Conservation (phyloP, 306 rosid genomes). For the Dicorynia guianensis region DNA sequence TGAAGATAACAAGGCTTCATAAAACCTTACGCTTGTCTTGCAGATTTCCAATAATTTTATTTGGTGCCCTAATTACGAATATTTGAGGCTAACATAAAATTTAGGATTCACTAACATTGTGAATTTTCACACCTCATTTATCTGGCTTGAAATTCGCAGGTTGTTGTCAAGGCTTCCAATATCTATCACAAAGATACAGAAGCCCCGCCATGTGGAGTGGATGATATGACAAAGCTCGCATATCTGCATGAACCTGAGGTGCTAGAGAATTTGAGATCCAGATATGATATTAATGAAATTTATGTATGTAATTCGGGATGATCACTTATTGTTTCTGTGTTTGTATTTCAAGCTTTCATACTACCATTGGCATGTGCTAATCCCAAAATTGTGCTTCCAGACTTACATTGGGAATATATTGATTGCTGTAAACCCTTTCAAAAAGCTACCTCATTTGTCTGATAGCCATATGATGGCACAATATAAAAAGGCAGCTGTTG, state of each 20-base stretch:
- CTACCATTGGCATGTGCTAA: conserved; percentile 37
- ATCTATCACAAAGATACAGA: conserved; percentile 79
- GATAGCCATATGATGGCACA: conserved; percentile 91
- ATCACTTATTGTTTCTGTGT: background rate
- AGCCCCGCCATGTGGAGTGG: conserved; percentile 91
- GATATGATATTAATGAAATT: conserved; percentile 92
- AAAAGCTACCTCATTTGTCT: conserved; percentile 79
- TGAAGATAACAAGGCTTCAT: background rate
- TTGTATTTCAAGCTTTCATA: conserved; percentile 20
- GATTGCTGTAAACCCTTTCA: conserved; percentile 90
- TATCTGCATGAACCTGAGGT: conserved; percentile 93
- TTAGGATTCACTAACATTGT: background rate
- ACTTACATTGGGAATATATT: conserved; percentile 87
- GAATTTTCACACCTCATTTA: background rate
- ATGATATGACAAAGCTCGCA: conserved; percentile 93
- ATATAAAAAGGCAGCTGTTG: conserved; percentile 84
- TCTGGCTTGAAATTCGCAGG: conserved; percentile 53
- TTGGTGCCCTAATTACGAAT: background rate
- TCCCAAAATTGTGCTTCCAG: conserved; percentile 50
- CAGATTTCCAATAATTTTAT: background rate
- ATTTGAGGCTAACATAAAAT: background rate
- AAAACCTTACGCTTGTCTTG: conserved; percentile 8
- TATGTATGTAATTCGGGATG: conserved; percentile 56
- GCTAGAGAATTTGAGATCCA: conserved; percentile 71
- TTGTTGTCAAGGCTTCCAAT: conserved; percentile 64